These are phyloP conservation scores for Alternaria arborescens DNA, from an alignment of 2,329 filamentous ascomycete species.

Conservation along the genomic window DNA sequence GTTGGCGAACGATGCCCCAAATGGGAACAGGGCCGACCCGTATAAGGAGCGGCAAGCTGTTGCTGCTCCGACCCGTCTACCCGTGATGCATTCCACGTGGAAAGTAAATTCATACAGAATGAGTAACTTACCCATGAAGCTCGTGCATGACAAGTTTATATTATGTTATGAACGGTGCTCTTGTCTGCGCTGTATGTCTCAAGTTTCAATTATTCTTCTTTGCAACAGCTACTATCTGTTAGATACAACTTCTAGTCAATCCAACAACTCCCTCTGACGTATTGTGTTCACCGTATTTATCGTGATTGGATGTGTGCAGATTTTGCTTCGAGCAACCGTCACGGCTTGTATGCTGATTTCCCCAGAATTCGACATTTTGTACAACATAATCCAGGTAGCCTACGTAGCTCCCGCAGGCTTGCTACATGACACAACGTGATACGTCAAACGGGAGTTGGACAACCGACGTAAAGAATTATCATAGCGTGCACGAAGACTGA, in stretches of 20 bases:
- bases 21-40: not conserved
- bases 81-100: constrained; percentile 43
- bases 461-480: not conserved
- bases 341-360: not conserved
- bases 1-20: not conserved
- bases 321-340: not conserved
- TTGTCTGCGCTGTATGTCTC: not conserved
- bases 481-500: constrained; percentile 23
- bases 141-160: constrained; percentile 22
- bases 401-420: constrained; percentile 15
- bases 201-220: not conserved
- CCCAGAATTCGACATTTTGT: not conserved
- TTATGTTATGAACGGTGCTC: constrained; percentile 13
- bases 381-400: constrained; percentile 18
- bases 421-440: constrained; percentile 27
- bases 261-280: not conserved
- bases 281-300: not conserved
- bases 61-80: constrained; percentile 29
- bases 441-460: constrained; percentile 21
- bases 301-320: not conserved
- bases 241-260: not conserved
- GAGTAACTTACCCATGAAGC: constrained; percentile 27
- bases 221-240: not conserved
- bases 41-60: constrained; percentile 18
- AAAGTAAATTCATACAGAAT: constrained; percentile 18